These are phyloP conservation scores for Lentinula lateritia DNA, from an alignment of 768 basidiomycete species.

Conservation along the genomic window DNA sequence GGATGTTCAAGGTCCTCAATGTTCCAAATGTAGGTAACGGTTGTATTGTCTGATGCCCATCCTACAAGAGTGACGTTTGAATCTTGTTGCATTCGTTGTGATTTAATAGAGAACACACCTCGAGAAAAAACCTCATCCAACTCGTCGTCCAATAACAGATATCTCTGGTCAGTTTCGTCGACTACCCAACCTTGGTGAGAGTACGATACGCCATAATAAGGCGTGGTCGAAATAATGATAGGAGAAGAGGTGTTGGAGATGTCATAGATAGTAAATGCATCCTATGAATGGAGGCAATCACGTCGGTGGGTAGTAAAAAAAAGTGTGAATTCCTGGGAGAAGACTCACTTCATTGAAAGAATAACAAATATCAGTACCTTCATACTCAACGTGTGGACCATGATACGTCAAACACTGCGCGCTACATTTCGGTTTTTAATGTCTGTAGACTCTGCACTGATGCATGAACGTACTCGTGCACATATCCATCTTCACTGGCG, in stretches of 20 bases:
- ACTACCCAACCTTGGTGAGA: conserved; percentile 28
- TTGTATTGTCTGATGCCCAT: conserved; percentile 4
- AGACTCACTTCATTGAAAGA: conserved; percentile 24
- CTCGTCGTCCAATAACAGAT: conserved; percentile 24
- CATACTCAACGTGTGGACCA: conserved; percentile 22
- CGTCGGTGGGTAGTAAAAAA: neutral
- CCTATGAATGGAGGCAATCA: neutral
- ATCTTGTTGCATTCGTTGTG: neutral
- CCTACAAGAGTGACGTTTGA: neutral
- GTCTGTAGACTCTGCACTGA: neutral
- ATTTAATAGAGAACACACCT: neutral
- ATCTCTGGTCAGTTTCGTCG: conserved; percentile 20
- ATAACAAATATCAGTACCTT: conserved; percentile 24
- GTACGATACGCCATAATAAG: conserved; percentile 25
- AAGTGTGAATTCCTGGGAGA: neutral
- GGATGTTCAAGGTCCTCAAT: conserved; percentile 21
- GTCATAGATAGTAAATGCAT: conserved; percentile 21
- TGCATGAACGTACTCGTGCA: conserved; percentile 17
- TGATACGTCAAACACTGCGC: conserved; percentile 25
- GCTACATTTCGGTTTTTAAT: neutral
- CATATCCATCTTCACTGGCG: conserved; percentile 22
- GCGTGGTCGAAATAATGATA: conserved; percentile 20
- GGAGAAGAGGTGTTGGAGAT: conserved; percentile 17
- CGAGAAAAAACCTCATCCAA: conserved; percentile 15
- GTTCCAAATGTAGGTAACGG: conserved; percentile 26